A percentile compares a stretch with the other conserved stretches of the same genome.
phyloP scores from a whole-genome alignment of 331 rosid species.

The Quercus tomentella region DNA sequence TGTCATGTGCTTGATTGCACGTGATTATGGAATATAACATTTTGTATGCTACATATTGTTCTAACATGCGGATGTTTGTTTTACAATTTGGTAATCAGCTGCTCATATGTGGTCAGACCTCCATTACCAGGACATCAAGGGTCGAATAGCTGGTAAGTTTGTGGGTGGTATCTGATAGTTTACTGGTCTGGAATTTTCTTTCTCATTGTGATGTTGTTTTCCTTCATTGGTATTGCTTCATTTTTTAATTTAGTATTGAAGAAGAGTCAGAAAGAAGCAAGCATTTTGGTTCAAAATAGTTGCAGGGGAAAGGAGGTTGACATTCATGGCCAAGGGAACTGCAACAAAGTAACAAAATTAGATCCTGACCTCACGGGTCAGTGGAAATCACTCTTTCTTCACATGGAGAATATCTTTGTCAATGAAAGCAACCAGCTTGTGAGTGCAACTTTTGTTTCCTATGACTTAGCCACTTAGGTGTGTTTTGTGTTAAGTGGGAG shows the following conservation, averaged over 20 bases:
- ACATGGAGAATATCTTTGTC: constrained; percentile 55
- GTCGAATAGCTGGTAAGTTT: constrained; percentile 62
- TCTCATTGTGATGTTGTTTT: not conserved
- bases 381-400: constrained; percentile 80
- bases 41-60: not conserved
- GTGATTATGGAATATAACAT: not conserved
- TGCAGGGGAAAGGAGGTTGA: constrained; percentile 41
- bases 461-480: not conserved
- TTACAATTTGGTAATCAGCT: constrained; percentile 41
- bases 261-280: constrained; percentile 82
- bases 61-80: constrained; percentile 20
- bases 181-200: not conserved
- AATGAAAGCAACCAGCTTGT: constrained; percentile 69
- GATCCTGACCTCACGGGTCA: constrained; percentile 66
- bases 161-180: not conserved
- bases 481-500: not conserved
- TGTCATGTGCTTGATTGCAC: not conserved
- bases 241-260: constrained; percentile 45
- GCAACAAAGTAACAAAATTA: constrained; percentile 33
- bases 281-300: constrained; percentile 48
- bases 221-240: not conserved
- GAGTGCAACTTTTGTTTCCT: constrained; percentile 35
- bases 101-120: constrained; percentile 83
- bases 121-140: constrained; percentile 88
- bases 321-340: constrained; percentile 25